A percentile compares a stretch with the other conserved stretches of the same genome.
Conservation (phyloP, 2,329 filamentous ascomycete genomes). For the Fusarium begoniae region DNA sequence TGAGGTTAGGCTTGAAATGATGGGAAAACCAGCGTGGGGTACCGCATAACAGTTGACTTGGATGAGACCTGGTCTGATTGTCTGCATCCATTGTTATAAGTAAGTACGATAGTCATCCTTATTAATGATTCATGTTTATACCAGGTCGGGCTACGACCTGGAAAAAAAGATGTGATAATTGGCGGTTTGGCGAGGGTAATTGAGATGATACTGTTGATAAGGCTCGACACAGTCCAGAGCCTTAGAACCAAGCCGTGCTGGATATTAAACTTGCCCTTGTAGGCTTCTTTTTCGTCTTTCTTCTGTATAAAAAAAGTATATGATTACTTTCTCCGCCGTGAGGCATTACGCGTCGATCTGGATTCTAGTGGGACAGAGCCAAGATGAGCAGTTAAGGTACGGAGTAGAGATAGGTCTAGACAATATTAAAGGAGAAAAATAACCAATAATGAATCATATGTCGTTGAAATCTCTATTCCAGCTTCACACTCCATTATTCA, state of each 20-base stretch:
- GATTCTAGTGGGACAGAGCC: background rate
- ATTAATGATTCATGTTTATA: fast-evolving
- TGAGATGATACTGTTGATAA: fast-evolving
- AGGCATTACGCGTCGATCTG: background rate
- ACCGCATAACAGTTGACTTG: background rate
- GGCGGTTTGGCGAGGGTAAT: background rate
- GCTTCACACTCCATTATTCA: fast-evolving
- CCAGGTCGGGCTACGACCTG: fast-evolving
- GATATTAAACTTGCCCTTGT: fast-evolving
- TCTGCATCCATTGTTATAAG: background rate
- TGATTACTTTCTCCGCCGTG: no score
- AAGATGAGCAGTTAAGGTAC: no score
- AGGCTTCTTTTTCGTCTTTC: background rate
- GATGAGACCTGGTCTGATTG: background rate
- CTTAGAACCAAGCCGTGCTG: background rate
- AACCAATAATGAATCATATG: no score
- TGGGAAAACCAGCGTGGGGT: background rate
- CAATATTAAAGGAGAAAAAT: no score
- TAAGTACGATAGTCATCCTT: fast-evolving
- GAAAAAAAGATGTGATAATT: no score
- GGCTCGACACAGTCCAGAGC: no score
- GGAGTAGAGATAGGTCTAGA: no score
- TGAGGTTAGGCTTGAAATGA: background rate
- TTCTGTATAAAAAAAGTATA: no score
- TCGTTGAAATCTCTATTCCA: no score